These are phyloP conservation scores for Wickerhamomyces alni DNA, from an alignment of 805 yeast genomes.

Conservation along the genomic window DNA sequence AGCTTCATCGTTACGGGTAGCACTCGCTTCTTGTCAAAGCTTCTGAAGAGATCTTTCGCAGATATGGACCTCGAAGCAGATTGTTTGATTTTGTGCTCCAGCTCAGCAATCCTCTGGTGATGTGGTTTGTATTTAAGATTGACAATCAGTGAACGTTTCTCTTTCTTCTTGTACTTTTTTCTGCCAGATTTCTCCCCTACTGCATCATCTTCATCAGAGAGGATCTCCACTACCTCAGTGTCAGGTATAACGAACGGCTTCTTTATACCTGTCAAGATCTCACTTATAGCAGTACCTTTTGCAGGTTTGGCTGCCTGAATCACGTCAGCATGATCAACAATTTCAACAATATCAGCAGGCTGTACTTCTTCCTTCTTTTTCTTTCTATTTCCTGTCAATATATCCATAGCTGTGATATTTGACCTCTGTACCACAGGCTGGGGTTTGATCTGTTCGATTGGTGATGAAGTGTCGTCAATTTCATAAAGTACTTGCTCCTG, in stretches of 20 bases:
- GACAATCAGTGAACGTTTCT: slow-evolving; percentile 2
- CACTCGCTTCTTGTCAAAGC: slow-evolving; percentile 2
- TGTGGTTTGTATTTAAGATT: slow-evolving; percentile 16
- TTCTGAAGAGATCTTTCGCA: slow-evolving; percentile 14
- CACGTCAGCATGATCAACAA: background rate
- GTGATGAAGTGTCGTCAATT: background rate
- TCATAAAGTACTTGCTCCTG: too few relatives aligned
- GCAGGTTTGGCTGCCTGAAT: too few relatives aligned
- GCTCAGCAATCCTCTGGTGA: slow-evolving; percentile 10
- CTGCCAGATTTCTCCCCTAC: background rate
- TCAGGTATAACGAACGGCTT: background rate
- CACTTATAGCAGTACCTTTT: too few relatives aligned
- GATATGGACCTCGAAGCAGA: slow-evolving; percentile 10
- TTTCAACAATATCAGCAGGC: background rate
- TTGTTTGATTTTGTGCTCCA: slow-evolving; percentile 18
- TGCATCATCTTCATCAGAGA: slow-evolving; percentile 8
- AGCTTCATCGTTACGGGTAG: background rate
- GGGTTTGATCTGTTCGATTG: background rate
- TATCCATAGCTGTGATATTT: background rate
- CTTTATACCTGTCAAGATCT: too few relatives aligned
- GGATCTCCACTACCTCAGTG: slow-evolving; percentile 7
- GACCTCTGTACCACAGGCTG: too few relatives aligned
- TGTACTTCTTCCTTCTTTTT: background rate
- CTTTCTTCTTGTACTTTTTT: background rate
- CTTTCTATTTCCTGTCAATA: background rate